Evolutionary conservation across 1,284 basidiomycete genomes (phyloP).

Genomic region (Irpex lacteus): DNA sequence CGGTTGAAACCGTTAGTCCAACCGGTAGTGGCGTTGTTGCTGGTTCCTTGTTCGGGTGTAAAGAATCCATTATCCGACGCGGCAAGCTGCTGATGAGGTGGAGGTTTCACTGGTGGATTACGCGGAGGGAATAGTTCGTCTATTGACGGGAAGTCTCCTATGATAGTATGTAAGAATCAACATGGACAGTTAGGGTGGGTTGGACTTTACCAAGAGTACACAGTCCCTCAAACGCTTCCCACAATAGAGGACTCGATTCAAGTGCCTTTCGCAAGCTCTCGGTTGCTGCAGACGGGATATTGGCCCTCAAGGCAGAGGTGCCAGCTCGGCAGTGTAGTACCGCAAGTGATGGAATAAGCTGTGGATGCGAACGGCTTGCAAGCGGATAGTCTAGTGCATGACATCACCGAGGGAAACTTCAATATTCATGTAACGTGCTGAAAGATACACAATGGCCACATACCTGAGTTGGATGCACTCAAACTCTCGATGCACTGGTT

Average conservation of each 20-base stretch:
- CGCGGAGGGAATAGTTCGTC: conserved; percentile 71
- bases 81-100: conserved; percentile 48
- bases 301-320: conserved; percentile 69
- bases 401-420: conserved; percentile 17
- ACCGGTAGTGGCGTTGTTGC: conserved; percentile 45
- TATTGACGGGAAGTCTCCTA: conserved; percentile 66
- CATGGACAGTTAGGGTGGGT: neutral
- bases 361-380: conserved; percentile 45
- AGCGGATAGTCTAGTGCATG: conserved; percentile 42
- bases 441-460: conserved; percentile 26
- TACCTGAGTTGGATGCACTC: conserved; percentile 51
- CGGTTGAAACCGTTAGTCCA: conserved; percentile 51
- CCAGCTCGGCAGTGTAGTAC: conserved; percentile 70
- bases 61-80: conserved; percentile 72
- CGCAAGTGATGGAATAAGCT: conserved; percentile 57
- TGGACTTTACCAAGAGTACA: conserved; percentile 71
- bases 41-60: conserved; percentile 61
- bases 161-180: conserved; percentile 18
- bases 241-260: conserved; percentile 75
- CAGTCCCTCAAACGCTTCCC: conserved; percentile 92
- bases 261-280: conserved; percentile 74
- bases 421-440: conserved; percentile 11
- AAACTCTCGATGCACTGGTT: conserved; percentile 51
- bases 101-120: conserved; percentile 52
- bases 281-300: conserved; percentile 69